These are phyloP conservation scores for Aeschynomene evenia DNA, from an alignment of 306 rosid genomes.

Conservation along the genomic window DNA sequence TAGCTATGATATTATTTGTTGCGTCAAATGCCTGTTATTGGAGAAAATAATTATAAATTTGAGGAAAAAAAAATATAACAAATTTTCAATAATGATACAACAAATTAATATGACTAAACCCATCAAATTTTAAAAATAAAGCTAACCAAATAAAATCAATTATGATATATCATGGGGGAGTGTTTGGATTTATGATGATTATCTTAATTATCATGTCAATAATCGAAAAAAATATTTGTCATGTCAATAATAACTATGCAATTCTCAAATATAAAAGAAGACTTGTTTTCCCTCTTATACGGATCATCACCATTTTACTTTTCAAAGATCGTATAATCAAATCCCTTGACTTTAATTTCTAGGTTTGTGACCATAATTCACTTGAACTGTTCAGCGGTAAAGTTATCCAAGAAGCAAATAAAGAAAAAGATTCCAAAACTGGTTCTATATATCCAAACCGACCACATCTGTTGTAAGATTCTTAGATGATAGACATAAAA, in stretches of 20 bases:
- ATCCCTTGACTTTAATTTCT: conserved; percentile 3
- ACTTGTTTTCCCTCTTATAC: background rate
- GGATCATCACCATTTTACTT: background rate
- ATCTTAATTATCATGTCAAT: background rate
- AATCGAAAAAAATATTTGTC: too few relatives aligned
- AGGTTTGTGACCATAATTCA: background rate
- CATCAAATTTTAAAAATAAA: too few relatives aligned
- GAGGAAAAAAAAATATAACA: too few relatives aligned
- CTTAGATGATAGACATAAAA: background rate
- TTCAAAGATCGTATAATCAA: background rate
- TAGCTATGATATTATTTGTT: too few relatives aligned
- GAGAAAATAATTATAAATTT: too few relatives aligned
- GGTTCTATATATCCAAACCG: background rate
- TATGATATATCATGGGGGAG: too few relatives aligned
- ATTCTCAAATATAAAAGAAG: background rate
- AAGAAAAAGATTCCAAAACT: conserved; percentile 17
- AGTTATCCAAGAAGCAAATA: conserved; percentile 14
- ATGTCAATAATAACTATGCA: background rate
- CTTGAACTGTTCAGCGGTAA: background rate
- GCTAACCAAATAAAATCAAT: too few relatives aligned
- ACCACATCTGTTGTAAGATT: conserved; percentile 24
- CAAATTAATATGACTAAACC: too few relatives aligned
- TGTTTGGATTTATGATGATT: background rate
- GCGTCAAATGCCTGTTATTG: too few relatives aligned
- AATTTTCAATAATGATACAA: too few relatives aligned